Base-by-base conservation (phyloP, 108 stramenopile genomes). In the Pseudonitzschia delicatissima region DNA sequence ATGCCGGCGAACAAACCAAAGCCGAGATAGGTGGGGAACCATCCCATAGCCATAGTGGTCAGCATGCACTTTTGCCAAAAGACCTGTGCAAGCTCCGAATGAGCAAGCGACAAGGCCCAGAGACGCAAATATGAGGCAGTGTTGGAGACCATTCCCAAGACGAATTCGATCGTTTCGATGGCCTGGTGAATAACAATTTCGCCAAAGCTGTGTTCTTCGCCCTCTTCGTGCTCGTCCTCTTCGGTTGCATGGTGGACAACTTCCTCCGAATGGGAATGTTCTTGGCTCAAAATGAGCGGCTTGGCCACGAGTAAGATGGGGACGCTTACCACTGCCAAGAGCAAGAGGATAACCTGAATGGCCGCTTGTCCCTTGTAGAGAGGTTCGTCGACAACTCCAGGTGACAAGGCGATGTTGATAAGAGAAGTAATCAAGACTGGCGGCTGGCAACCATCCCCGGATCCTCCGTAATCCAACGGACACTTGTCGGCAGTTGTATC, bases 121-220 rank as follows among this genome's bases (percentile, higher is more conserved):
- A 99, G 88, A 78, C 98, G 96, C 26, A 99, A 90, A 87, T 99
- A 99, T 0, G 96, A 97, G 12, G 98, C 98, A 4, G 98, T 99
- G 95, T 99, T 96, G 68, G 94, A 96, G 28, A 99, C 93, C 96
- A 96, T 96, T 55, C 97, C 96, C 55, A 99, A 87, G 40, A 97
- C 96, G 58, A 99, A 99, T 72, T 99, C 98, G 69, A 99, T 99
- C 27, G 98, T 99, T 78, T 99, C 98, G 72, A 99, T 99, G 57
- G 91, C 94, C 76, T 98, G 96, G 80, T 95, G 97, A 65, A 97
- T 95, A 49, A 96, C 37, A 47, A 95, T 91, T 67, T 96, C 98
- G 20, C 95, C 95, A 62, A 95, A 89, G 18, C 86, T 84, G 67
- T 94, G 90, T n/a, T 90, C 93, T 44, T 94, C 92, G 28, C 25